phyloP scores from a whole-genome alignment of 2,329 filamentous ascomycete genomes.

The Colletotrichum agaves region DNA sequence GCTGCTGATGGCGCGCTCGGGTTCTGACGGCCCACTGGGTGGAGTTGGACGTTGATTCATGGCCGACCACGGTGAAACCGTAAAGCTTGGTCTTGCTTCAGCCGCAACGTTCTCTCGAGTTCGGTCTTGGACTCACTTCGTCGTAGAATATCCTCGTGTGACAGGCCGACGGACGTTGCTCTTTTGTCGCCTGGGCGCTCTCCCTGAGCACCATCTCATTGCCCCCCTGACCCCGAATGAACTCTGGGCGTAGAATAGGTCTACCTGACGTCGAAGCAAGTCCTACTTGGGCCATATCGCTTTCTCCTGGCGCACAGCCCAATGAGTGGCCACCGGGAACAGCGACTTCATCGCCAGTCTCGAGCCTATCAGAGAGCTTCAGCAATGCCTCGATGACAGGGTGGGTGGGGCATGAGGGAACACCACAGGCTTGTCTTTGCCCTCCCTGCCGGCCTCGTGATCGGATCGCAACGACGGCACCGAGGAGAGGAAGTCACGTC shows the following conservation, averaged over 20 bases:
- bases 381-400: slow-evolving; percentile 19
- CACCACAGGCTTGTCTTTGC: neutral
- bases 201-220: slow-evolving; percentile 34
- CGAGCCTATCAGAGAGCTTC: slow-evolving; percentile 19
- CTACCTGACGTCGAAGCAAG: slow-evolving; percentile 2
- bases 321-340: slow-evolving; percentile 23
- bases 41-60: slow-evolving; percentile 43
- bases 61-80: slow-evolving; percentile 43
- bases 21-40: slow-evolving; percentile 42
- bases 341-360: slow-evolving; percentile 29
- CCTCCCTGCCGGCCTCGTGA: no score
- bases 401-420: slow-evolving; percentile 11
- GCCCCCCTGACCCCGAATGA: neutral
- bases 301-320: slow-evolving; percentile 16
- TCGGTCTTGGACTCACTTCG: slow-evolving; percentile 42
- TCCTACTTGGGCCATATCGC: slow-evolving; percentile 15
- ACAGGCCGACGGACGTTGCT: neutral
- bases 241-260: slow-evolving; percentile 7
- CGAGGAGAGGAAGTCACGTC: slow-evolving; percentile 7
- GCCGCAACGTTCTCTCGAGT: neutral
- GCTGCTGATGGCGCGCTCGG: slow-evolving; percentile 35
- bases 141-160: slow-evolving; percentile 44
- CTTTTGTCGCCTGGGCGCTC: neutral
- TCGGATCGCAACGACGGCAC: neutral
- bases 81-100: slow-evolving; percentile 38